Evolutionary conservation across 441 rosid species (phyloP).

Genomic region (Lepidium campestre): DNA sequence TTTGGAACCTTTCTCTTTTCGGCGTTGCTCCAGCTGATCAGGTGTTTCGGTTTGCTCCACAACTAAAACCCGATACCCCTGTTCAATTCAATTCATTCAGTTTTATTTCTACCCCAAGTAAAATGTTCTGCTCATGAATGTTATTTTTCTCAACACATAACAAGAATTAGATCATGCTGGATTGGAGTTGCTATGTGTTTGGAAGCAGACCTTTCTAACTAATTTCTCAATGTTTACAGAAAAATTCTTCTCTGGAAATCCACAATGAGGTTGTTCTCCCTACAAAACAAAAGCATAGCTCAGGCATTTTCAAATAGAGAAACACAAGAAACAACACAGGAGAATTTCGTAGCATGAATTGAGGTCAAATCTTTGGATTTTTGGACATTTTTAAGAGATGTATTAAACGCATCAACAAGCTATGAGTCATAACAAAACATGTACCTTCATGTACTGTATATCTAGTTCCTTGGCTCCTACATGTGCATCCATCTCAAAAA

Average conservation of each 20-base stretch:
- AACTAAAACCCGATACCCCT: conserved; percentile 97
- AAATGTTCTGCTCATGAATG: conserved; percentile 10
- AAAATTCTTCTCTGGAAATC: conserved; percentile 97
- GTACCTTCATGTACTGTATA: conserved; percentile 98
- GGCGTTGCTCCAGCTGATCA: conserved; percentile 90
- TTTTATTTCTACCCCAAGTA: conserved; percentile 11
- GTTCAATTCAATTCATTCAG: conserved; percentile 31
- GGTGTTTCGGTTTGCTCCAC: conserved; percentile 99
- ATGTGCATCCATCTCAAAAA: conserved; percentile 99
- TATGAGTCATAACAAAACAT: conserved; percentile 7
- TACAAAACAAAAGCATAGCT: conserved; percentile 27
- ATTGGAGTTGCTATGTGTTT: conserved; percentile 11
- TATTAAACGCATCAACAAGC: neutral
- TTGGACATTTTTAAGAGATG: neutral
- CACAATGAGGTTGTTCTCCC: conserved; percentile 99
- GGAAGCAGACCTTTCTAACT: conserved; percentile 73
- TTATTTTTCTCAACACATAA: neutral
- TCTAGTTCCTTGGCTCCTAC: conserved; percentile 90
- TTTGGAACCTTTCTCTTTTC: conserved; percentile 82
- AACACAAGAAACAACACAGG: neutral
- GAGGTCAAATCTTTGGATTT: neutral
- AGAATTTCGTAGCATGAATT: neutral
- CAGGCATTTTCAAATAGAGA: neutral
- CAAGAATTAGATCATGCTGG: neutral
- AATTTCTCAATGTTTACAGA: conserved; percentile 85